Percentiles rank a stretch among this genome's conserved stretches.
Conservation (phyloP, 768 basidiomycete genomes). For the Leccinum disarticulatum region DNA sequence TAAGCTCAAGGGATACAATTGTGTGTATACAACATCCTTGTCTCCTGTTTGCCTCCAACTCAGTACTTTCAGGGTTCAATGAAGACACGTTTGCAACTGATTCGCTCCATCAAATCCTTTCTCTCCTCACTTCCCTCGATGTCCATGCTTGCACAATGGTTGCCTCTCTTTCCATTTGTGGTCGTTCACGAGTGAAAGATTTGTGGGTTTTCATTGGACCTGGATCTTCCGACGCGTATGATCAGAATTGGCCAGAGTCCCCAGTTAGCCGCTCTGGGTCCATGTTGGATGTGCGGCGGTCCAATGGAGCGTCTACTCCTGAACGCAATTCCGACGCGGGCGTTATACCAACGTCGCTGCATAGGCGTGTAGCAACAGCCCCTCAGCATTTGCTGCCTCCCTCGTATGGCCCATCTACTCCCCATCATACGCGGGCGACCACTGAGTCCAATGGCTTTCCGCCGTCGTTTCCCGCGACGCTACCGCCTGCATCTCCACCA, state of each 20-base stretch:
- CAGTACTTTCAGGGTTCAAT: constrained; percentile 60
- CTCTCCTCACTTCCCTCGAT: constrained; percentile 66
- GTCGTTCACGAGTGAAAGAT: constrained; percentile 71
- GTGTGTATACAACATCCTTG: constrained; percentile 40
- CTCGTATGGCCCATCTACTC: constrained; percentile 12
- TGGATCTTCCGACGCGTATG: constrained; percentile 31
- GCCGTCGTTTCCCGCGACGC: constrained; percentile 15
- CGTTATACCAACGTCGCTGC: constrained; percentile 28
- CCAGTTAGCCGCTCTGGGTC: constrained; percentile 37
- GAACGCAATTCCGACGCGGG: constrained; percentile 29
- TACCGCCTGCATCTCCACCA: constrained; percentile 21
- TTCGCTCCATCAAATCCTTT: constrained; percentile 68
- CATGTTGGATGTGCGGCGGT: constrained; percentile 36
- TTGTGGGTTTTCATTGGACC: constrained; percentile 76
- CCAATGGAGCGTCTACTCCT: constrained; percentile 33
- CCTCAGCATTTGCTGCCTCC: constrained; percentile 29
- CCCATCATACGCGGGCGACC: constrained; percentile 36
- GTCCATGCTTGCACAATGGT: constrained; percentile 65
- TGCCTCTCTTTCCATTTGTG: constrained; percentile 69
- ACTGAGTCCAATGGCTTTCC: constrained; percentile 32
- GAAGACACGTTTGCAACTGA: constrained; percentile 75
- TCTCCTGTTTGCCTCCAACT: constrained; percentile 18
- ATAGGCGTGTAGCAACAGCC: constrained; percentile 31
- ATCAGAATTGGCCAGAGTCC: constrained; percentile 35
- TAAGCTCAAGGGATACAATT: constrained; percentile 79